Base-by-base conservation (phyloP, 768 basidiomycete genomes). In the Rhodotorula paludigena region DNA sequence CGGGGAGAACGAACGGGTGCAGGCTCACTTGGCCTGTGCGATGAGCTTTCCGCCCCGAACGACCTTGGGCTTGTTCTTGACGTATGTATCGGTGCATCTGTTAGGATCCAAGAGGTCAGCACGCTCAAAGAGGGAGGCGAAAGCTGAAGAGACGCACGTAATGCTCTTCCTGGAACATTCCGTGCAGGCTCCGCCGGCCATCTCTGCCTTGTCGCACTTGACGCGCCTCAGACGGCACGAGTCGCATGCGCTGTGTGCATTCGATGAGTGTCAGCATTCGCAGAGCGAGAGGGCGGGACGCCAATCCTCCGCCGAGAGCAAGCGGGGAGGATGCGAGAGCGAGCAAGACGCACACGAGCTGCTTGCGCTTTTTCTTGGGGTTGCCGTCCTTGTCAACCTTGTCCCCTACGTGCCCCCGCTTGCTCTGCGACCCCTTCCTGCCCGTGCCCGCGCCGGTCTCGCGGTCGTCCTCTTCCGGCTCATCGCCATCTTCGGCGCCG, bases 301-400 rank as follows among this genome's bases (percentile, higher is more conserved):
- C n/a, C n/a, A n/a, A n/a, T n/a, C n/a, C n/a, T n/a, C n/a, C n/a
- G n/a, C n/a, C n/a, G n/a, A n/a, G n/a, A n/a, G n/a, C n/a, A n/a
- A n/a, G n/a, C n/a, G n/a, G n/a, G n/a, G n/a, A n/a, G n/a, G n/a
- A n/a, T n/a, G 39, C 18, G 14, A 32, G 21, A 20, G 42, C 23
- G n/a, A 20, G 30, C 20, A 21, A 7, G 25, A 64, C 57, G 30
- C 23, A 44, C 51, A 61, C 52, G 25, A 61, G 51, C 64, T 70
- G 68, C 38, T 70, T 70, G n/a, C 68, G 42, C 49, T 70, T 70
- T 64, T 70, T 70, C 69, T 70, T 70, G 3, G 60, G 49, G 33
- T 70, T 52, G 12, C 69, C 69, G 32, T 59, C 32, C 57, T 59
- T 54, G 39, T 70, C 69, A 6, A 54, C 39, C 57, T 59, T 47